phyloP scores from a whole-genome alignment of 2,329 filamentous ascomycete genomes.

The Dothideomycetidae sp. region DNA sequence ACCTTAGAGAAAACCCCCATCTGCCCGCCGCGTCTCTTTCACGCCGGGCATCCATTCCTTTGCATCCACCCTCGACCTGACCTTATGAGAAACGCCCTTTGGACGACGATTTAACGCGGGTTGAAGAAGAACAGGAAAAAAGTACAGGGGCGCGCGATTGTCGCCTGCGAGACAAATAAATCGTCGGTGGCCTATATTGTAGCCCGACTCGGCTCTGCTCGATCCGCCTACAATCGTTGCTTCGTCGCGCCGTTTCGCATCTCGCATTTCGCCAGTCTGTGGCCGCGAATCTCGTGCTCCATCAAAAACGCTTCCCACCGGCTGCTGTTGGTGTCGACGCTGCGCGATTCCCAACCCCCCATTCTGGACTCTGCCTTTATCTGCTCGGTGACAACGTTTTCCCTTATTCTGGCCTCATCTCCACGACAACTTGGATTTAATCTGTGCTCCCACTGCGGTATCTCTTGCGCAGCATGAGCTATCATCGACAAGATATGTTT shows the following conservation, averaged over 20 bases:
- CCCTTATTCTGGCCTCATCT: constrained; percentile 6
- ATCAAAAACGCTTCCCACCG: constrained; percentile 9
- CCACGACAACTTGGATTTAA: constrained; percentile 8
- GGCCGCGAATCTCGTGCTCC: constrained; percentile 1
- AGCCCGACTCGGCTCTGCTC: too few species aligned
- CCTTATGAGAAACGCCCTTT: constrained; percentile 9
- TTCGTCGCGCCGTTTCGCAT: background rate
- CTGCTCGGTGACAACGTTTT: constrained; percentile 5
- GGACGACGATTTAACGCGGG: constrained; percentile 7
- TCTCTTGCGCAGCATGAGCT: constrained; percentile 11
- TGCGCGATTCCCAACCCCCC: background rate
- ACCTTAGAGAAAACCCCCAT: background rate
- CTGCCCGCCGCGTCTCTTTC: constrained; percentile 5
- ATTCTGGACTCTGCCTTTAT: constrained; percentile 5
- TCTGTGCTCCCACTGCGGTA: constrained; percentile 1
- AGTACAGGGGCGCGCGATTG: too few species aligned
- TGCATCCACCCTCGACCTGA: constrained; percentile 4
- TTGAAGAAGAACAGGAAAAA: background rate
- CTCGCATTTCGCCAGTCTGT: background rate
- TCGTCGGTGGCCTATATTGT: background rate
- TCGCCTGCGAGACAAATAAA: background rate
- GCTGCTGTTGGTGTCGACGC: constrained; percentile 7
- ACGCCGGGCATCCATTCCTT: constrained; percentile 10
- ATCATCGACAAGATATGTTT: constrained; percentile 47
- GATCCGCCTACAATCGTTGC: background rate